These are phyloP conservation scores for Thymus quinquecostatus DNA, from an alignment of 257 asterid species.

Conservation along the genomic window DNA sequence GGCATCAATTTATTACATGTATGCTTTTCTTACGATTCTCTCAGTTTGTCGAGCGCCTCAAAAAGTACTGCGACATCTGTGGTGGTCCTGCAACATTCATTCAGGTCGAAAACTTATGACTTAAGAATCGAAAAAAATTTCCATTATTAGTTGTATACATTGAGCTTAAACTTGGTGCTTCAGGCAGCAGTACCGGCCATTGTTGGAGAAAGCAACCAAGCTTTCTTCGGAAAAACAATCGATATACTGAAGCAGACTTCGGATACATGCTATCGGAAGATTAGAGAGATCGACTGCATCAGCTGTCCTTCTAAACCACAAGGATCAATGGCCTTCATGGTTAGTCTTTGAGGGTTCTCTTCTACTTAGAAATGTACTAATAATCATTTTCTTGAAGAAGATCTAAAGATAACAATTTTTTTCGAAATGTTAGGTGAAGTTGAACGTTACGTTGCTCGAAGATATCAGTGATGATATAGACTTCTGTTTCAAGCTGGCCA, in stretches of 20 bases:
- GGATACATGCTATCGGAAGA: constrained; percentile 52
- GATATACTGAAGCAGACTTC: constrained; percentile 57
- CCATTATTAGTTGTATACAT: too few relatives aligned
- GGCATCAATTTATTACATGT: not conserved
- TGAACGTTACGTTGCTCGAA: constrained; percentile 50
- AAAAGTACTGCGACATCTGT: constrained; percentile 75
- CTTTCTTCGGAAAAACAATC: constrained; percentile 58
- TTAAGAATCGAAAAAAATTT: too few relatives aligned
- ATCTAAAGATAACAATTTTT: not conserved
- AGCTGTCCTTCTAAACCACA: constrained; percentile 65
- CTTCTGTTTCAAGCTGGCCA: constrained; percentile 82
- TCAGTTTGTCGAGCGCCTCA: constrained; percentile 79
- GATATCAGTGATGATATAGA: constrained; percentile 75
- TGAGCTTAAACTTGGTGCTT: not conserved
- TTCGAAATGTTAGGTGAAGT: constrained; percentile 50
- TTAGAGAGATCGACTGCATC: constrained; percentile 60
- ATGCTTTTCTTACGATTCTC: not conserved
- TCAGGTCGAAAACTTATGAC: constrained; percentile 48
- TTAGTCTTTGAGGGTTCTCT: constrained; percentile 14
- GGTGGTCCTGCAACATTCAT: constrained; percentile 92
- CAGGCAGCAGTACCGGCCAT: constrained; percentile 81
- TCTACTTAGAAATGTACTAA: too few relatives aligned
- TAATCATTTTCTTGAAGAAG: too few relatives aligned
- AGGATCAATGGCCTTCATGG: constrained; percentile 88
- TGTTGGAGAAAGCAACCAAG: constrained; percentile 60